Evolutionary conservation across 2,329 filamentous ascomycete genomes (phyloP).

Genomic region (Talaromyces amestolkiae): DNA sequence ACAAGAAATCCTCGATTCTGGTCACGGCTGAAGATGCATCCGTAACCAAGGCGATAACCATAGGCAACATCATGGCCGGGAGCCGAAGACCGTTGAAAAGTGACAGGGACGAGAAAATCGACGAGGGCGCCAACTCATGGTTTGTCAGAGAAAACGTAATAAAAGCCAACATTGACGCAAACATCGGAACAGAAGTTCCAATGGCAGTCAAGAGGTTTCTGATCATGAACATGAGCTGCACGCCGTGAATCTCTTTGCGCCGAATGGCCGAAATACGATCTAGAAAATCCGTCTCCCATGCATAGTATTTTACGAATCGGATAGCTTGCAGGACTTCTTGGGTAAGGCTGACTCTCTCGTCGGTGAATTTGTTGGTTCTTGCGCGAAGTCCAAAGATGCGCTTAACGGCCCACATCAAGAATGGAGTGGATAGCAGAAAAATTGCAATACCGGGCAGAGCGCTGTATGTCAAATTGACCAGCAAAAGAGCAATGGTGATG

Average conservation of each 20-base stretch:
- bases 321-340: constrained; percentile 88
- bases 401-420: constrained; percentile 72
- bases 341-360: constrained; percentile 81
- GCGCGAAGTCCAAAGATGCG: constrained; percentile 71
- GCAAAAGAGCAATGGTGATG: constrained; percentile 71
- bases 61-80: constrained; percentile 79
- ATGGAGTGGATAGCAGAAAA: constrained; percentile 71
- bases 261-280: constrained; percentile 70
- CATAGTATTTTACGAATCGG: constrained; percentile 91
- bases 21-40: constrained; percentile 80
- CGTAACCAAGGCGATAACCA: constrained; percentile 81
- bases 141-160: constrained; percentile 66
- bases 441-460: constrained; percentile 81
- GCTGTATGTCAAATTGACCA: constrained; percentile 83
- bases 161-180: constrained; percentile 88
- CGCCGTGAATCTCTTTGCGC: constrained; percentile 69
- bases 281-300: constrained; percentile 85
- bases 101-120: constrained; percentile 84
- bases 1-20: constrained; percentile 78
- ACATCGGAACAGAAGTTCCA: constrained; percentile 78
- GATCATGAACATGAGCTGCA: constrained; percentile 75
- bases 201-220: constrained; percentile 80
- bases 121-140: constrained; percentile 66
- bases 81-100: constrained; percentile 85
- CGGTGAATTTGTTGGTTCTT: constrained; percentile 84